Evolutionary conservation across 345 rosid species (phyloP).

Genomic region (Clarkia xantiana): DNA sequence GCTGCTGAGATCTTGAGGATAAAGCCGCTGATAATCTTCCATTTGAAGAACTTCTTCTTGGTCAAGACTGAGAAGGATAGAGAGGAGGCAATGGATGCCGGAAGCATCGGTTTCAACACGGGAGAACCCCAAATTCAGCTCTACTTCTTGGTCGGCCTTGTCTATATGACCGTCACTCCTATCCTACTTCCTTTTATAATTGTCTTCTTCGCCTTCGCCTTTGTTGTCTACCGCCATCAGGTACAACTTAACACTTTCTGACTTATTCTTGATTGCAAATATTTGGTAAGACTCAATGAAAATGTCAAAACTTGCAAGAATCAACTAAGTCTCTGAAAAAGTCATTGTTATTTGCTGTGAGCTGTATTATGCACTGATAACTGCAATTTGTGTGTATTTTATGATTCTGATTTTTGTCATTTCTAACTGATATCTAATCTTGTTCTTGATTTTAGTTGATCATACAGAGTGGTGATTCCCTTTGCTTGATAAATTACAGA

Average conservation of each 20-base stretch:
- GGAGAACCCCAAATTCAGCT: conserved; percentile 93
- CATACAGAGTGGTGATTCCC: not conserved
- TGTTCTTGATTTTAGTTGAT: too few relatives aligned
- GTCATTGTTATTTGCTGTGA: too few relatives aligned
- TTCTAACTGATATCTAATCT: too few relatives aligned
- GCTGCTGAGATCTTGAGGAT: conserved; percentile 82
- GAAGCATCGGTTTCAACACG: conserved; percentile 75
- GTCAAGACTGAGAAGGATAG: conserved; percentile 95
- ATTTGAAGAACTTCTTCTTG: conserved; percentile 72
- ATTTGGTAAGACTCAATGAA: too few relatives aligned
- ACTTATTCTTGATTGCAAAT: too few relatives aligned
- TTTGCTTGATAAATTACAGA: conserved; percentile 20
- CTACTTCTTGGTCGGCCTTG: conserved; percentile 84
- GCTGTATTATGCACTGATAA: too few relatives aligned
- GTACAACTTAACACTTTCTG: conserved; percentile 16
- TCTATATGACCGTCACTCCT: conserved; percentile 78
- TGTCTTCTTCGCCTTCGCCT: conserved; percentile 71
- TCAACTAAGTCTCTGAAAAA: too few relatives aligned
- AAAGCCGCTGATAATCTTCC: conserved; percentile 68
- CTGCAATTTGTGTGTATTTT: too few relatives aligned
- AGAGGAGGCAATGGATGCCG: conserved; percentile 85
- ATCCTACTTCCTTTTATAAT: conserved; percentile 67
- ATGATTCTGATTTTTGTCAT: too few relatives aligned
- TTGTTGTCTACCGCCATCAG: conserved; percentile 83
- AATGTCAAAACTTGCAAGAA: too few relatives aligned